Evolutionary conservation across 345 rosid genomes (phyloP), one percentile per base, ranked within the genome.

Genomic region (Hibiscus syriacus): DNA sequence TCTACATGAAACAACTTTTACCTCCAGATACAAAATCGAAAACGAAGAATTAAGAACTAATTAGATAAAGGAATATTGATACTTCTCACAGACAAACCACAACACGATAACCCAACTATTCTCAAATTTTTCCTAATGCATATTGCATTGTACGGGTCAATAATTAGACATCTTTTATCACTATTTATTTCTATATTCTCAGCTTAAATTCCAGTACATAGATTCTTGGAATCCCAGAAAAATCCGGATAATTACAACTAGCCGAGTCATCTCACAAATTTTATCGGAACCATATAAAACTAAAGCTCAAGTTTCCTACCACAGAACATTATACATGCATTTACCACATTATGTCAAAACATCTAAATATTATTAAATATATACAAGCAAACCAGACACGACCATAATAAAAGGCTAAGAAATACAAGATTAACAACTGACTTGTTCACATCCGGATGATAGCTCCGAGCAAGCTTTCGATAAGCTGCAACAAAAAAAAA

Each of bases 371-470:
- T 13, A 16, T 20, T 13, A 8, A 16, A 41, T 22, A 16, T 13
- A 55, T 16, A 14, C 11, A 54, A 39, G 6, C 60, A 1, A 34
- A 9, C 39, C 61, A 61, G 7, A 12, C 25, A 56, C 29, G 54
- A 69, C 30, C 50, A 22, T 25, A 41, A 38, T 2, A 43, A 32
- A 64, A 36, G 34, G 48, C 20, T 38, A 62, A 56, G 30, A 32
- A 49, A 38, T 14, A 46, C 36, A 38, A 48, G 55, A 10, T 30
- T 38, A 22, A 20, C 32, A 43, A 81, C 92, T 87, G 69, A 92
- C 98, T 95, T 95, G 86, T 95, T 95, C 66, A 95, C 97, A 67
- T 95, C 99, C 4, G 97, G 99, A 81, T 95, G 99, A 72, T 82
- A 90, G 79, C 74, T 92, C 83, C 99, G 85, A 6, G 98, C 99